phyloP scores from a whole-genome alignment of 225 moss, liverwort and hornwort species.

The Pseudoscleropodium purum region DNA sequence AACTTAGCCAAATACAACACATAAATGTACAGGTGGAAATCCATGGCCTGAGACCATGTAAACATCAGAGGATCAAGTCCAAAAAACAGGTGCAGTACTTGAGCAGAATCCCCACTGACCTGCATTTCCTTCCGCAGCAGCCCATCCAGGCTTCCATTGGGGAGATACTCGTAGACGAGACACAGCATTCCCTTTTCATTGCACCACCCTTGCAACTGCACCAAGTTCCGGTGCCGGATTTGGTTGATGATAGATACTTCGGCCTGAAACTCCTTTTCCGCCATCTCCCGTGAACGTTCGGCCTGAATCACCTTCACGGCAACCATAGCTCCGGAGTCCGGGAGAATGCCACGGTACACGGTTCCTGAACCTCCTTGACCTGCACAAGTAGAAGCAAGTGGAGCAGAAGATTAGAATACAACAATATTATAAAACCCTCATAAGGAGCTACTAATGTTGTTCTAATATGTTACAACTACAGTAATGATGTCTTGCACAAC shows the following conservation, averaged over 20 bases:
- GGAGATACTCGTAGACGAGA: constrained; percentile 51
- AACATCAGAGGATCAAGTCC: background rate
- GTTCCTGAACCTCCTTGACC: constrained; percentile 73
- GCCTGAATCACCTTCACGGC: constrained; percentile 57
- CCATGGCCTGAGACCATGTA: background rate
- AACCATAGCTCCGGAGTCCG: constrained; percentile 23
- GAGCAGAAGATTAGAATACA: background rate
- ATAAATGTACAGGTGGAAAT: background rate
- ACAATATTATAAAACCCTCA: background rate
- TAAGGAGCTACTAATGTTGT: background rate
- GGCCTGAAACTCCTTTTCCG: constrained; percentile 55
- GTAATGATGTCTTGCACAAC: background rate
- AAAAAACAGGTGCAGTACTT: background rate
- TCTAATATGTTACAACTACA: background rate
- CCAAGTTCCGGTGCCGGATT: constrained; percentile 63
- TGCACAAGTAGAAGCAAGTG: background rate
- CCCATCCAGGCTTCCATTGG: constrained; percentile 19
- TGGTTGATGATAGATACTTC: constrained; percentile 72
- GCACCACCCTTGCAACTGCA: constrained; percentile 83
- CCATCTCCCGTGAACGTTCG: constrained; percentile 40
- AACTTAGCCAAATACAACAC: background rate
- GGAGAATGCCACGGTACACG: constrained; percentile 64
- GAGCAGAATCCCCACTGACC: background rate
- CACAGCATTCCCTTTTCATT: constrained; percentile 35
- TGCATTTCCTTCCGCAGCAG: constrained; percentile 13